phyloP scores from a whole-genome alignment of 441 rosid species.

The Geranium incanum region DNA sequence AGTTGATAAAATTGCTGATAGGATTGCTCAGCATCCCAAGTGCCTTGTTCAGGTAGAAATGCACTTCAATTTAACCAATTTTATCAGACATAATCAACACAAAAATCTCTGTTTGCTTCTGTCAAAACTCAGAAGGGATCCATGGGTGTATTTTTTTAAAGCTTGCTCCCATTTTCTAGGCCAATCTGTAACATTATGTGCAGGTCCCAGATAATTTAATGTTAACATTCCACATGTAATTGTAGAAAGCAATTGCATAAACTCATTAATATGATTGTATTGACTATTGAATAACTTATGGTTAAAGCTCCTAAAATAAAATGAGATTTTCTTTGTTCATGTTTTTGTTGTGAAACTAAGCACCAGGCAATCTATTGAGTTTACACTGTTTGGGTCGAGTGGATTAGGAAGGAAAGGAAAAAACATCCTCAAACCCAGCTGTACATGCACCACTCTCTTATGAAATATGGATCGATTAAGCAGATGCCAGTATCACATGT shows the following conservation, averaged over 20 bases:
- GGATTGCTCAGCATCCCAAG: slow-evolving; percentile 69
- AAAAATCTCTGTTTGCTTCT: neutral
- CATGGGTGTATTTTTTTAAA: neutral
- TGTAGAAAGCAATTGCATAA: too few species aligned
- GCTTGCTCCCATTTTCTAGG: neutral
- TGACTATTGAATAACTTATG: too few species aligned
- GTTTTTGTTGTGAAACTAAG: neutral
- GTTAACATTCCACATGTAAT: too few species aligned
- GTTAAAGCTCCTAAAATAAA: too few species aligned
- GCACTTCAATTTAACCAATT: neutral
- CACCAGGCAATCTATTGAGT: neutral
- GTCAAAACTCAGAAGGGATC: neutral
- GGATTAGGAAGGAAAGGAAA: too few species aligned
- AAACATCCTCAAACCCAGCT: neutral
- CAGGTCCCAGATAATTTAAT: neutral
- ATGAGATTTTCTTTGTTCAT: neutral
- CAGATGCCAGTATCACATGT: neutral
- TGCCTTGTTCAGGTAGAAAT: slow-evolving; percentile 25
- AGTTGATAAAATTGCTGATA: slow-evolving; percentile 61
- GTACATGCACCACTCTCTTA: neutral
- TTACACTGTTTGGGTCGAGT: neutral
- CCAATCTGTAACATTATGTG: neutral
- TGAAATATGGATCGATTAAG: neutral
- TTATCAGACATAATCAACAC: neutral
- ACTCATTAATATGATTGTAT: too few species aligned